Evolutionary conservation across 495 filamentous ascomycete species (phyloP).

Genomic region (Pyrenopolyporus hunteri): DNA sequence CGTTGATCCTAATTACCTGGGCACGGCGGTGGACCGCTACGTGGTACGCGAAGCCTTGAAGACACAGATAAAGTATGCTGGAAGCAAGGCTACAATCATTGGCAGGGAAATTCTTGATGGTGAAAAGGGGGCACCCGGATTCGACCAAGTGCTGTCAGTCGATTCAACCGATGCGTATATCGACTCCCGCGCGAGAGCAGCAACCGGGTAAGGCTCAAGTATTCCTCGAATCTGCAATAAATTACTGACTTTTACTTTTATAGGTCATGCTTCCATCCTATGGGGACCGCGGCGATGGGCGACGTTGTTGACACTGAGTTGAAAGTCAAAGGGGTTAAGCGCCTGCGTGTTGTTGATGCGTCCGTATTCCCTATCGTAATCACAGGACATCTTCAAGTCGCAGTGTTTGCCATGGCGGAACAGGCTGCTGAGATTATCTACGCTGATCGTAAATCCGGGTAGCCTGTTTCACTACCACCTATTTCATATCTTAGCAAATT

Average conservation of each 20-base stretch:
- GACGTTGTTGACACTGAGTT: constrained; percentile 49
- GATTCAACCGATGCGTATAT: constrained; percentile 44
- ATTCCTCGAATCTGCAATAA: background rate
- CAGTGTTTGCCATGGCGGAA: constrained; percentile 49
- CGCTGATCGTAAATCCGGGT: too few species aligned
- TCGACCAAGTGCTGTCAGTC: background rate
- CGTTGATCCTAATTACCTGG: background rate
- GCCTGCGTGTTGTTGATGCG: constrained; percentile 48
- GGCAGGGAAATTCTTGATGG: background rate
- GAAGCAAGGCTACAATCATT: background rate
- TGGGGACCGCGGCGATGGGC: constrained; percentile 50
- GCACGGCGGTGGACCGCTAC: background rate
- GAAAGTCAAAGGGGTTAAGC: constrained; percentile 46
- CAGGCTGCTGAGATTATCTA: constrained; percentile 30
- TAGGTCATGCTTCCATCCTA: constrained; percentile 35
- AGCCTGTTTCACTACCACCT: too few species aligned
- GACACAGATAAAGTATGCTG: background rate
- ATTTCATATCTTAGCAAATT: too few species aligned
- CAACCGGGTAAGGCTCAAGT: background rate
- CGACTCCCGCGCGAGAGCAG: constrained; percentile 16
- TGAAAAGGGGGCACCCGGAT: background rate
- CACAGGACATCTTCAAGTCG: constrained; percentile 44
- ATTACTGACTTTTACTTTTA: background rate
- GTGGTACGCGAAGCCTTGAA: background rate
- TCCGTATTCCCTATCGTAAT: constrained; percentile 48